These are phyloP conservation scores for Crucihimalaya himalaica DNA, from an alignment of 345 rosid genomes.

Conservation along the genomic window DNA sequence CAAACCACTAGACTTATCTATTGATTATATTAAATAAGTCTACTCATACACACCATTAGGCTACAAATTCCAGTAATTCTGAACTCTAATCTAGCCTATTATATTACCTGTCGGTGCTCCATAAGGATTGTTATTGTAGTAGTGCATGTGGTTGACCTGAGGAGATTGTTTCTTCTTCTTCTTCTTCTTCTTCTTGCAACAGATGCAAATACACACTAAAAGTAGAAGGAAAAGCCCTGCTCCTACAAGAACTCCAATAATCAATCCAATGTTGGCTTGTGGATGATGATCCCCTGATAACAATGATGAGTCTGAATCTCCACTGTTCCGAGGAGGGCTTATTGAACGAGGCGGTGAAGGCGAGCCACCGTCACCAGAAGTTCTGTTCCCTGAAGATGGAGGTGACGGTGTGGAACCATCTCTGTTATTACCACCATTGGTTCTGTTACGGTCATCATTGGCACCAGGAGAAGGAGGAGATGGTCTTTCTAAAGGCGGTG, in stretches of 20 bases:
- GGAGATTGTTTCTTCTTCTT: constrained; percentile 41
- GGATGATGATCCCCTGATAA: constrained; percentile 7
- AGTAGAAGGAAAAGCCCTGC: constrained; percentile 42
- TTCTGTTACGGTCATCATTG: constrained; percentile 30
- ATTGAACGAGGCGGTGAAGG: constrained; percentile 31
- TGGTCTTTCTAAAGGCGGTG: constrained; percentile 34
- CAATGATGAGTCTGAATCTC: constrained; percentile 21
- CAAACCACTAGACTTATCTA: neutral
- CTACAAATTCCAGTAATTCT: neutral
- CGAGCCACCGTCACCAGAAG: constrained; percentile 24
- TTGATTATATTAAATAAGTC: neutral
- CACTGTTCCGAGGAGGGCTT: constrained; percentile 40
- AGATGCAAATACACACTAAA: constrained; percentile 34
- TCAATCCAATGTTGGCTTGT: constrained; percentile 24
- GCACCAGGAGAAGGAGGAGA: constrained; percentile 39
- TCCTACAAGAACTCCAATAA: constrained; percentile 47
- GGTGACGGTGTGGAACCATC: constrained; percentile 20
- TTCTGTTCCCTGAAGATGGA: constrained; percentile 27
- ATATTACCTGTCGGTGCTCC: constrained; percentile 31
- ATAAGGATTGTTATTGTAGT: constrained; percentile 37
- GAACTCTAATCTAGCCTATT: neutral
- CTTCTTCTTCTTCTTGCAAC: constrained; percentile 43
- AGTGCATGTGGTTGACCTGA: constrained; percentile 39
- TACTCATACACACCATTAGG: neutral
- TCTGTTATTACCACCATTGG: constrained; percentile 27